These are phyloP conservation scores for Ustilago loliicola DNA, from an alignment of 1,284 basidiomycete genomes.

Conservation along the genomic window DNA sequence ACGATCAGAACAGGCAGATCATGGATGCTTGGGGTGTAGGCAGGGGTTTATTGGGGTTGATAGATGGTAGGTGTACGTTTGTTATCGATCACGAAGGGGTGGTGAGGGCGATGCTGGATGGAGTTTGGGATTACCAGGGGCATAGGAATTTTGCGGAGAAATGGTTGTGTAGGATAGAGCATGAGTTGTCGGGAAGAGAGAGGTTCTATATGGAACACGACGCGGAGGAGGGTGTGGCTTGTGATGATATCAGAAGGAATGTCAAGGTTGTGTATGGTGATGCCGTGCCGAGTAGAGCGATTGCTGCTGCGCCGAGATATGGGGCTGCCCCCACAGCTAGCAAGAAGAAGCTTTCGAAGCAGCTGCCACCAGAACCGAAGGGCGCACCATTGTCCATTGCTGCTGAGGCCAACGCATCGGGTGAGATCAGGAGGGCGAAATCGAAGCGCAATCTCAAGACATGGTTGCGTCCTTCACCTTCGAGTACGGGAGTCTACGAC, in stretches of 20 bases:
- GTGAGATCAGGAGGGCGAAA: slow-evolving; percentile 4
- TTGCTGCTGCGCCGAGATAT: slow-evolving; percentile 51
- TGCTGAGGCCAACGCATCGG: neutral
- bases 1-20: slow-evolving; percentile 47
- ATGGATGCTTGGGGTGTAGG: slow-evolving; percentile 58
- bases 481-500: slow-evolving; percentile 15
- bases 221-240: slow-evolving; percentile 25
- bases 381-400: slow-evolving; percentile 4
- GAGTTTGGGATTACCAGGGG: slow-evolving; percentile 58
- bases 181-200: slow-evolving; percentile 53
- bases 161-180: slow-evolving; percentile 60
- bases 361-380: neutral
- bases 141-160: slow-evolving; percentile 60
- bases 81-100: slow-evolving; percentile 61
- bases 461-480: slow-evolving; percentile 17
- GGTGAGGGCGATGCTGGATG: slow-evolving; percentile 58
- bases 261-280: slow-evolving; percentile 51
- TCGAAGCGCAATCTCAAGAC: slow-evolving; percentile 26
- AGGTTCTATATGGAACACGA: slow-evolving; percentile 41
- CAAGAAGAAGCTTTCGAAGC: slow-evolving; percentile 7
- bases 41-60: slow-evolving; percentile 46
- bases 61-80: slow-evolving; percentile 60
- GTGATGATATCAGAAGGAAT: slow-evolving; percentile 18
- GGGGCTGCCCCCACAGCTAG: slow-evolving; percentile 38
- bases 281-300: slow-evolving; percentile 22